A percentile compares a stretch with the other conserved stretches of the same genome.
Evolutionary conservation across 257 asterid genomes (phyloP).

Genomic region (Solanum pinnatisectum): DNA sequence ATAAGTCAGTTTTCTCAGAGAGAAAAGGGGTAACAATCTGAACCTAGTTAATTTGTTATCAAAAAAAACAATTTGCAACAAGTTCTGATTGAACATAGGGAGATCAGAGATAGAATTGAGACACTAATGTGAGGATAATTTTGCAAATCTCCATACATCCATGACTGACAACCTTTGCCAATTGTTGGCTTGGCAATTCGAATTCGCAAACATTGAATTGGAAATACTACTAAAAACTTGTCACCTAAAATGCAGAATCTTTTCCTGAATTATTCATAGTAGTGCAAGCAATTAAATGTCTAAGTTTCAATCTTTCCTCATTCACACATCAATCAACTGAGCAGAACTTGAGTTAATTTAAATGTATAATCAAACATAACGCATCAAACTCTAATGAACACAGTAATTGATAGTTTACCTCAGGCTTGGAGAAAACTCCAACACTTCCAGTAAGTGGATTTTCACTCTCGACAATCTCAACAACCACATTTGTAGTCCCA

Average conservation of each 20-base stretch:
- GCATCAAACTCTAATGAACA: not conserved
- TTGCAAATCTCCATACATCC: not conserved
- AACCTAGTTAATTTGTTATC: not conserved
- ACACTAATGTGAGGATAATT: not conserved
- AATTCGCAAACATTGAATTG: not conserved
- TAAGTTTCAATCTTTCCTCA: not conserved
- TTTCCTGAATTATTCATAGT: not conserved
- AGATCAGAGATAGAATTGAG: not conserved
- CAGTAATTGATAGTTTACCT: slow-evolving; percentile 31
- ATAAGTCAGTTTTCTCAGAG: not conserved
- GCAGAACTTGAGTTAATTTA: not conserved
- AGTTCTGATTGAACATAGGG: not conserved
- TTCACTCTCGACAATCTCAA: slow-evolving; percentile 59
- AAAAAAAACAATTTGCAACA: not conserved
- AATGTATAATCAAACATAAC: not conserved
- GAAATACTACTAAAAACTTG: not conserved
- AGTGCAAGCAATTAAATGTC: not conserved
- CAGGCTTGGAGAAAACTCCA: slow-evolving; percentile 73
- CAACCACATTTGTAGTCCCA: slow-evolving; percentile 73
- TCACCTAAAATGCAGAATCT: not conserved
- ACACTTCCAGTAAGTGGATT: slow-evolving; percentile 54
- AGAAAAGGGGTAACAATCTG: not conserved
- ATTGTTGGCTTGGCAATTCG: not conserved
- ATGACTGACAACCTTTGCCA: not conserved
- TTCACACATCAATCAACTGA: not conserved